Percentiles rank a stretch among this genome's conserved stretches.
Evolutionary conservation across 371 early-diverging fungal species (phyloP).

Genomic region (Syncephalis plumigaleata): DNA sequence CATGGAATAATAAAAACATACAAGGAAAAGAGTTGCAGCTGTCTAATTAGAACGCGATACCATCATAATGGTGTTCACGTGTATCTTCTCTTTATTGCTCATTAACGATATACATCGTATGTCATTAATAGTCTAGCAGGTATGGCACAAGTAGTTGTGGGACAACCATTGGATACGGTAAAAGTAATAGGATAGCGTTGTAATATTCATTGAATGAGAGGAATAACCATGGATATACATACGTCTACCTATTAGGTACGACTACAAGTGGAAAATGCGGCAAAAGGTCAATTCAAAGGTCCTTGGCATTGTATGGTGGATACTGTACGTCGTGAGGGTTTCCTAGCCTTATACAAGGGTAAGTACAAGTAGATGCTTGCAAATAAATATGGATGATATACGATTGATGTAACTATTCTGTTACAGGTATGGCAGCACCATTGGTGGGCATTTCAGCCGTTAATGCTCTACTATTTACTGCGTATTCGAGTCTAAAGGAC

Average conservation of each 20-base stretch:
- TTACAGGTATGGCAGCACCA: conserved; percentile 71
- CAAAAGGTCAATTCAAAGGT: conserved; percentile 33
- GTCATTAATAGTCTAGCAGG: conserved; percentile 7
- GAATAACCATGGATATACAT: too few species aligned
- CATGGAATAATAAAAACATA: too few species aligned
- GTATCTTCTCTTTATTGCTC: too few species aligned
- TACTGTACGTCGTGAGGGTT: conserved; percentile 42
- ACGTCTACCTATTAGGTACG: too few species aligned
- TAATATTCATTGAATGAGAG: too few species aligned
- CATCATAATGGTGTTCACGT: too few species aligned
- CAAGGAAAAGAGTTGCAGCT: too few species aligned
- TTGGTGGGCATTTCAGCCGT: conserved; percentile 68
- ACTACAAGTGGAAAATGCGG: conserved; percentile 19
- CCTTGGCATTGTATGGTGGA: conserved; percentile 49
- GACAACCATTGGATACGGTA: conserved; percentile 59
- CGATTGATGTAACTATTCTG: not conserved
- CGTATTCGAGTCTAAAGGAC: conserved; percentile 44
- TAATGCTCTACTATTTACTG: conserved; percentile 63
- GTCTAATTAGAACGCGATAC: too few species aligned
- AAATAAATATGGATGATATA: not conserved
- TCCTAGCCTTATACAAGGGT: conserved; percentile 65
- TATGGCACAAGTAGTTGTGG: conserved; percentile 30
- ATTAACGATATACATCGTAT: too few species aligned
- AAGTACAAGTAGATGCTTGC: conserved; percentile 2
- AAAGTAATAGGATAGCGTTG: conserved; percentile 37